Evolutionary conservation across 2,329 filamentous ascomycete genomes (phyloP).

Genomic region (Fusarium pseudonygamai): DNA sequence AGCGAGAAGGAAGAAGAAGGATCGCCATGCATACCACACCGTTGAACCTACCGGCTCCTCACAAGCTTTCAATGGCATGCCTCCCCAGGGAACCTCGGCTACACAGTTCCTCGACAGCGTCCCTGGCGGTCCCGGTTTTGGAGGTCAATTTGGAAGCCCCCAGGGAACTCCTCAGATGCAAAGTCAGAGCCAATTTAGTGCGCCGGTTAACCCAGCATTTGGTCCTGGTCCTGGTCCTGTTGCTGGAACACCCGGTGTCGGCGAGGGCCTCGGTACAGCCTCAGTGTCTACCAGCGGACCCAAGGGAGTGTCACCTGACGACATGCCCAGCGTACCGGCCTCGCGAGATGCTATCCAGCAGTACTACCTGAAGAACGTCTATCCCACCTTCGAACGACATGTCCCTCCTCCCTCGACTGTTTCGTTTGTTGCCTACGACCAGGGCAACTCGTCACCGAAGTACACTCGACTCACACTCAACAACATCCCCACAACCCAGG

Average conservation of each 20-base stretch:
- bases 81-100: slow-evolving; percentile 62
- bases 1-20: slow-evolving; percentile 85
- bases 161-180: slow-evolving; percentile 54
- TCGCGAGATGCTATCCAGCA: slow-evolving; percentile 84
- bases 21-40: slow-evolving; percentile 90
- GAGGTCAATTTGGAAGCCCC: slow-evolving; percentile 57
- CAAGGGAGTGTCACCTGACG: slow-evolving; percentile 81
- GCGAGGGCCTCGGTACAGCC: slow-evolving; percentile 44
- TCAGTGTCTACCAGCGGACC: slow-evolving; percentile 48
- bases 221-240: slow-evolving; percentile 37
- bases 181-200: slow-evolving; percentile 67
- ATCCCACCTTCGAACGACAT: slow-evolving; percentile 95
- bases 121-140: slow-evolving; percentile 45
- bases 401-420: slow-evolving; percentile 87
- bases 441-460: slow-evolving; percentile 96
- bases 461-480: slow-evolving; percentile 92
- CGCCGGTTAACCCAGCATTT: slow-evolving; percentile 60
- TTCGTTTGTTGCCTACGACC: slow-evolving; percentile 93
- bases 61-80: slow-evolving; percentile 75
- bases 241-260: slow-evolving; percentile 40
- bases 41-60: slow-evolving; percentile 77
- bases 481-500: slow-evolving; percentile 85
- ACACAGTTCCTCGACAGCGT: slow-evolving; percentile 52
- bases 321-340: slow-evolving; percentile 89
- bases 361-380: slow-evolving; percentile 87